Base-by-base conservation (phyloP, 257 asterid species). In the Solanum sitiens region DNA sequence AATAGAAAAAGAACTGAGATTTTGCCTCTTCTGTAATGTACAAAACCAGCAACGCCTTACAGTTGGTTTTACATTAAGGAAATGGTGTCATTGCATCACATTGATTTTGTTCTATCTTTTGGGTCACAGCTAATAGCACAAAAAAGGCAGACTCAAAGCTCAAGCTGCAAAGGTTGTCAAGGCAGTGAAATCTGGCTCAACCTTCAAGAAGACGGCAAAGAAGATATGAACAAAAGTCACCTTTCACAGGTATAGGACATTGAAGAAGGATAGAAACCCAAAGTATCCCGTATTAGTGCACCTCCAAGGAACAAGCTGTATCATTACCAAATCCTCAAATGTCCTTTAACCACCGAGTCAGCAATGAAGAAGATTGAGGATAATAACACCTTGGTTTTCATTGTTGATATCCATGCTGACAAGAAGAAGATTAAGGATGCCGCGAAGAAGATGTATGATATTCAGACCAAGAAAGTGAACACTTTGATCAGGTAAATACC, bases 391-490 rank as follows among this genome's bases (percentile, higher is more conserved):
- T 77, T 89, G 45, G 87, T 89, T 45, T 89, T 89, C 86, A 89
- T 89, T 45, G 89, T 86, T 89, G 91, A 87, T 56, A 83, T 89
- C 70, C 61, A 16, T 53, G 21, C 20, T 16, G 23, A 53, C 9
- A 53, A 53, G 23, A 53, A 53, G 61, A 50, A 86, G 85, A 89
- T 89, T 59, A 89, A 89, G 56, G 89, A 83, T 40, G 86, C 89
- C 2, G 87, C 86, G 12, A 89, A 89, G 87, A 86, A 86, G 77
- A 89, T 89, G 89, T 89, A 89, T 35, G 91, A 89, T 61, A 89
- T 89, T 61, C 89, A 86, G 87, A 83, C 91, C 45, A 89, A 86
- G 91, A 89, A 89, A 83, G 89, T 89, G 65, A 89, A 83, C 86
- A 89, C 91, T 40, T 89, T 89, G 77, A 83, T 86, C 89, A 89